Conservation (phyloP, 192 early-diverging fungal genomes). For the Phlyctochytrium planicorne region DNA sequence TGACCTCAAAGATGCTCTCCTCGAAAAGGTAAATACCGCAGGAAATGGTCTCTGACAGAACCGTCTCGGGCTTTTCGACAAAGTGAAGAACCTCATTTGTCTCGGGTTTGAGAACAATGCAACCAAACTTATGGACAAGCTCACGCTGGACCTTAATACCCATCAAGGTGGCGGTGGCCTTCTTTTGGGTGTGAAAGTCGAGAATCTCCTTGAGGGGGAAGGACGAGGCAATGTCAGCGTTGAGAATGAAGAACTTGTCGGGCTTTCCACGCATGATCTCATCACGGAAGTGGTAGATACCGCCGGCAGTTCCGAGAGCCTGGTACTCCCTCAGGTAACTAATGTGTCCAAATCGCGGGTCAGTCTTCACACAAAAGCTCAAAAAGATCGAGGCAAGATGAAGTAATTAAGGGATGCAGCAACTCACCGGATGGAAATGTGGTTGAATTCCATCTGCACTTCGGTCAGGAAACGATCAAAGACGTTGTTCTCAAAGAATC, state of each 20-base stretch:
- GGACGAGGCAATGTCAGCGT: conserved; percentile 93
- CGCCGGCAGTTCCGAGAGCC: conserved; percentile 94
- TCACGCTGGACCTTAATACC: conserved; percentile 81
- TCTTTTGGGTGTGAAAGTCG: conserved; percentile 76
- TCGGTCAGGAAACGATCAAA: conserved; percentile 88
- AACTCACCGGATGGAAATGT: conserved; percentile 78
- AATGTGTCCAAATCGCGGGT: conserved; percentile 8
- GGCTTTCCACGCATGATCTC: conserved; percentile 90
- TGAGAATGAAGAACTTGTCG: conserved; percentile 92
- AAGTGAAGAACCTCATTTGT: conserved; percentile 94
- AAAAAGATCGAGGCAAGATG: neutral
- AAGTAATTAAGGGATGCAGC: conserved; percentile 3
- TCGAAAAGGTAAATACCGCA: conserved; percentile 96
- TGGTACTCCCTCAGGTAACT: conserved; percentile 98
- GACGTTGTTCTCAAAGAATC: conserved; percentile 95
- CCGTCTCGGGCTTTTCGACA: conserved; percentile 97
- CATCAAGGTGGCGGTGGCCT: conserved; percentile 85
- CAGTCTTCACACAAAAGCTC: neutral
- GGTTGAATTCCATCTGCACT: conserved; percentile 83
- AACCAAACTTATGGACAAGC: conserved; percentile 85
- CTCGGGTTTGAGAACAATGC: conserved; percentile 84
- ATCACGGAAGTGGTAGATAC: conserved; percentile 98
- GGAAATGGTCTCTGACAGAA: conserved; percentile 91
- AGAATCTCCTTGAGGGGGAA: conserved; percentile 91
- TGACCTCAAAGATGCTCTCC: conserved; percentile 80